Evolutionary conservation across 352 stramenopile species (phyloP), one percentile per base, ranked within the genome.

Genomic region (Thalassiosira exigua): DNA sequence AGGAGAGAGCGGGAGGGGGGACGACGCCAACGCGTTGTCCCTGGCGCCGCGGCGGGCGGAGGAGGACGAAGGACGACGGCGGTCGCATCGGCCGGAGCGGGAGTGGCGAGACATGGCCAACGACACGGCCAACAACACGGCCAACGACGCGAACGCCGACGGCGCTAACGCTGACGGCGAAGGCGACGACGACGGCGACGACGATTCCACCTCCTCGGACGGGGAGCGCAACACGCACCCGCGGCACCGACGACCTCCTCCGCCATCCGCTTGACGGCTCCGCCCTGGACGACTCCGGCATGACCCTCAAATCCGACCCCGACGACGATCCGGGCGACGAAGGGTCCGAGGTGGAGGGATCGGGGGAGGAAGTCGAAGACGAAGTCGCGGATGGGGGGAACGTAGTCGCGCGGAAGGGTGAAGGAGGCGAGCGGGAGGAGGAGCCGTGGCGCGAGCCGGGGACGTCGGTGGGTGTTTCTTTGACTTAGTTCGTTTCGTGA

Each of bases 291-390:
- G 27, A 26, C 26, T 22, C 17, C 4, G 11, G 69, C 84, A 62
- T 86, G 86, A 24, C 85, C 85, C 0, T 92, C 92, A 70, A 83
- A 88, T 29, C 61, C 89, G 21, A 50, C 89, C n/a, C 69, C 91
- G 5, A 75, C 65, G 41, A 67, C 70, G 0, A 75, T 84, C 32
- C 77, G 90, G 51, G 46, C 68, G 77, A 21, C 75, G 90, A 19
- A 1, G 69, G 42, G 44, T 88, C 3, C 68, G 32, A 54, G 57
- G 17, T 2, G 22, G 19, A 44, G 1, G 76, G 74, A 50, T 56
- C 59, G 39, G 36, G 19, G 5, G 54, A n/a, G n/a, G n/a, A n/a
- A n/a, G n/a, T n/a, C n/a, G n/a, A n/a, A n/a, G n/a, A n/a, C n/a
- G n/a, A n/a, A n/a, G n/a, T n/a, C n/a, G n/a, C n/a, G n/a, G n/a